These are phyloP conservation scores for Escallonia herrerae DNA, from an alignment of 129 eudicot genomes.

Conservation along the genomic window DNA sequence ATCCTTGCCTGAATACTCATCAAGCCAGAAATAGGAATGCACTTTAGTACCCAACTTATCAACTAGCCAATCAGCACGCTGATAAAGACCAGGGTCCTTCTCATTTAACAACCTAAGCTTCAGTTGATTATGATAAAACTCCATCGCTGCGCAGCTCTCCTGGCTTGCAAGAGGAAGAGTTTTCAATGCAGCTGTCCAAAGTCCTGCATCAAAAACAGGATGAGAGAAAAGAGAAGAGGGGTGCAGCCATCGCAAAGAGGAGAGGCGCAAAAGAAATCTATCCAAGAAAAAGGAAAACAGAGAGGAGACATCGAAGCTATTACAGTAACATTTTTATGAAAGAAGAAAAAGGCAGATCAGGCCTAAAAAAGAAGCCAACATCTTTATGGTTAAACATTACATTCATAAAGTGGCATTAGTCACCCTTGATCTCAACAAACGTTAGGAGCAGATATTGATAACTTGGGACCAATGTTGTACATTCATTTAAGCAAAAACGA, in stretches of 20 bases:
- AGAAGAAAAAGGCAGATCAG: no score
- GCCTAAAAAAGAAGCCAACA: no score
- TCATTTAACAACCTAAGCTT: conserved; percentile 62
- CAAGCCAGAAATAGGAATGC: conserved; percentile 91
- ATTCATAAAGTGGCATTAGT: no score
- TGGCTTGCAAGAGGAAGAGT: conserved; percentile 74
- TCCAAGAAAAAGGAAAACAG: no score
- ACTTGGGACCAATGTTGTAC: no score
- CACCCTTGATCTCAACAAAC: no score
- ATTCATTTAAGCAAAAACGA: neutral
- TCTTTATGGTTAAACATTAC: no score
- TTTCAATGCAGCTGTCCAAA: conserved; percentile 46
- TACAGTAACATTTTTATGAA: no score
- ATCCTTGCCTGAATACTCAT: conserved; percentile 66
- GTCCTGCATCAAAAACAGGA: conserved; percentile 30
- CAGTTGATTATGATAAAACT: conserved; percentile 75
- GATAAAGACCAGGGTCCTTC: conserved; percentile 34
- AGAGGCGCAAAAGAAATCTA: neutral
- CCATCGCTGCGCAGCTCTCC: conserved; percentile 70
- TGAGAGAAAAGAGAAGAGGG: neutral
- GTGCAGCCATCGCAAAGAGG: neutral
- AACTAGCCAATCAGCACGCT: conserved; percentile 77
- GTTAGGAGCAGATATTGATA: no score
- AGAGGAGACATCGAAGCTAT: no score
- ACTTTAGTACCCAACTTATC: conserved; percentile 65